Percentiles rank a stretch among this genome's conserved stretches.
Evolutionary conservation across 2,329 filamentous ascomycete species (phyloP).

Genomic region (Fusarium algeriense): DNA sequence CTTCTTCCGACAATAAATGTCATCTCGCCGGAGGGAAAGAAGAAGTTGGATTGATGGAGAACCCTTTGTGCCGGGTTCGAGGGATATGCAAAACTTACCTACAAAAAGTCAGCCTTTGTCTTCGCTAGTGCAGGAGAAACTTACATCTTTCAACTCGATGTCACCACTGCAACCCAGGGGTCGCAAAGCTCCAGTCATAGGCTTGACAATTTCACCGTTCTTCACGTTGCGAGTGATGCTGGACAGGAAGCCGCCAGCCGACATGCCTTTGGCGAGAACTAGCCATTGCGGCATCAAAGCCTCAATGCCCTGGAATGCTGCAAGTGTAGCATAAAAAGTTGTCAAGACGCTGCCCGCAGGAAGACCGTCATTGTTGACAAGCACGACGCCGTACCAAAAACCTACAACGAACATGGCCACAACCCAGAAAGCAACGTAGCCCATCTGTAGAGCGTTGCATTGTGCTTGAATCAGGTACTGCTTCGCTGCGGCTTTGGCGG

Average conservation of each 20-base stretch:
- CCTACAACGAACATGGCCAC: constrained; percentile 86
- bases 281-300: constrained; percentile 81
- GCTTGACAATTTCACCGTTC: background rate
- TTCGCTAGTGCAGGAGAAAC: rapidly evolving
- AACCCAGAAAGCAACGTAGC: constrained; percentile 79
- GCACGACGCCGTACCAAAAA: constrained; percentile 85
- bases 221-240: constrained; percentile 54
- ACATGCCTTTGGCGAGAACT: constrained; percentile 81
- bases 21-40: constrained; percentile 77
- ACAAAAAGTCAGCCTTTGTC: background rate
- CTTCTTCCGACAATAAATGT: constrained; percentile 88
- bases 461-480: constrained; percentile 77
- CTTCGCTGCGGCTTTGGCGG: constrained; percentile 68
- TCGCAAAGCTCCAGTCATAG: constrained; percentile 23
- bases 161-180: constrained; percentile 70
- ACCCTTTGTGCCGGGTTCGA: constrained; percentile 71
- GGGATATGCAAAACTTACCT: constrained; percentile 89
- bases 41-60: constrained; percentile 72
- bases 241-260: constrained; percentile 75
- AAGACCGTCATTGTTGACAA: constrained; percentile 71
- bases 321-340: constrained; percentile 85
- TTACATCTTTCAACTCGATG: constrained; percentile 56
- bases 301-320: constrained; percentile 81
- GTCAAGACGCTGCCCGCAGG: constrained; percentile 79
- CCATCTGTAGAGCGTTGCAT: constrained; percentile 78